These are phyloP conservation scores for Plasmodium billcollinsi DNA, from an alignment of 169 alveolate species.

Conservation along the genomic window DNA sequence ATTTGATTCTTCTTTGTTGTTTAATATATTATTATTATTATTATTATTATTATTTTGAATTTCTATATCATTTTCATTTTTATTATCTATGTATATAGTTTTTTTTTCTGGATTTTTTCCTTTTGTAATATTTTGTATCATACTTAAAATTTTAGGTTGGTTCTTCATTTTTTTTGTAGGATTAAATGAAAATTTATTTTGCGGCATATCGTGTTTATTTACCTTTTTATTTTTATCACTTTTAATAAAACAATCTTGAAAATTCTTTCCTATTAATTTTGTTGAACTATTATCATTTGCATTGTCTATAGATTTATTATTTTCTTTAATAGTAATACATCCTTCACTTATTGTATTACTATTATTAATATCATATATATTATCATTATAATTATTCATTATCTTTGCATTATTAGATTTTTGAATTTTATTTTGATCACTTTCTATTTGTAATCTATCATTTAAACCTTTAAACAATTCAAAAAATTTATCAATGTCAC, in stretches of 20 bases:
- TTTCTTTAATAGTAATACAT: neutral
- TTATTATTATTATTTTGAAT: neutral
- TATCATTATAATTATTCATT: neutral
- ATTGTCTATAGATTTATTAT: neutral
- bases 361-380: neutral
- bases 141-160: conserved; percentile 67
- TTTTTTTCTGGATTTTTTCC: conserved; percentile 57
- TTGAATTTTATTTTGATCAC: neutral
- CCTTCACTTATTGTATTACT: neutral
- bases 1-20: neutral
- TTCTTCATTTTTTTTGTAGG: conserved; percentile 61
- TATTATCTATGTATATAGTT: conserved; percentile 26
- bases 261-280: conserved; percentile 52
- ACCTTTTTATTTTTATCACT: conserved; percentile 8
- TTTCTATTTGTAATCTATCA: neutral
- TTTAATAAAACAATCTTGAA: conserved; percentile 66
- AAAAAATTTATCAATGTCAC: conserved; percentile 75
- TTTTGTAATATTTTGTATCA: conserved; percentile 75
- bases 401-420: neutral
- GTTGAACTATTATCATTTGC: neutral
- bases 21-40: neutral
- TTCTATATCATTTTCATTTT: conserved; percentile 1
- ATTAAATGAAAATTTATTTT: conserved; percentile 59
- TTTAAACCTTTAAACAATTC: conserved; percentile 66
- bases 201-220: conserved; percentile 15